Conservation (phyloP, 768 basidiomycete genomes). For the Termitomyces sp. region DNA sequence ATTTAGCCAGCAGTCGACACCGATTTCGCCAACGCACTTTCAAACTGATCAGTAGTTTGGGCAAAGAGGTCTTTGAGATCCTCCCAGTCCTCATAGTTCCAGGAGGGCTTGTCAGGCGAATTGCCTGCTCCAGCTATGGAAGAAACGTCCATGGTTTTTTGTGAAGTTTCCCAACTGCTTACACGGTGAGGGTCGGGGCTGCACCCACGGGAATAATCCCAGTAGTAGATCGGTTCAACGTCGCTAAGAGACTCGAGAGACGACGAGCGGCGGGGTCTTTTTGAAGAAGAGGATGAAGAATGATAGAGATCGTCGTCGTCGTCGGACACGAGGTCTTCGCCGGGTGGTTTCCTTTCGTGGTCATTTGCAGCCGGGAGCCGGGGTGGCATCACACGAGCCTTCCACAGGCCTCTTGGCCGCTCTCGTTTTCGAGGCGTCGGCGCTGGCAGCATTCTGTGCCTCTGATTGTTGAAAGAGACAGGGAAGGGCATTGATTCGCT, state of each 20-base stretch:
- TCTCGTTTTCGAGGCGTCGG: conserved; percentile 19
- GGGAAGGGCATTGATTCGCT: conserved; percentile 25
- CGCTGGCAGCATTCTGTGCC: conserved; percentile 13
- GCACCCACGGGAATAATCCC: conserved; percentile 30
- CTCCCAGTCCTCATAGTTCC: conserved; percentile 57
- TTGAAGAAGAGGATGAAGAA: conserved; percentile 12
- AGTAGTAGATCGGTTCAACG: conserved; percentile 24
- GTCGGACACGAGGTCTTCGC: conserved; percentile 6
- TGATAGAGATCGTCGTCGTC: conserved; percentile 18
- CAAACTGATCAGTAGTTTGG: conserved; percentile 54
- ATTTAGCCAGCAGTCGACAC: conserved; percentile 9
- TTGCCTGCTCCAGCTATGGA: conserved; percentile 26
- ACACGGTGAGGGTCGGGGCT: conserved; percentile 23
- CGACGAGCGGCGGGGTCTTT: conserved; percentile 3
- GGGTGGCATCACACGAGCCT: conserved; percentile 35
- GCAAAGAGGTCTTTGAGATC: conserved; percentile 62
- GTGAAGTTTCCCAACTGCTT: conserved; percentile 25
- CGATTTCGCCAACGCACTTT: conserved; percentile 38
- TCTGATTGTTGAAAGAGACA: conserved; percentile 18
- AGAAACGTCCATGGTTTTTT: conserved; percentile 39
- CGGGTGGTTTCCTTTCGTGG: conserved; percentile 19
- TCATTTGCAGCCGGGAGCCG: conserved; percentile 18
- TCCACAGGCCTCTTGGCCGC: conserved; percentile 43
- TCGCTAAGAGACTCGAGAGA: conserved; percentile 12
- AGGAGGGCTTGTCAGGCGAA: conserved; percentile 18